Conservation (phyloP, 768 basidiomycete genomes). For the Russula sp. region DNA sequence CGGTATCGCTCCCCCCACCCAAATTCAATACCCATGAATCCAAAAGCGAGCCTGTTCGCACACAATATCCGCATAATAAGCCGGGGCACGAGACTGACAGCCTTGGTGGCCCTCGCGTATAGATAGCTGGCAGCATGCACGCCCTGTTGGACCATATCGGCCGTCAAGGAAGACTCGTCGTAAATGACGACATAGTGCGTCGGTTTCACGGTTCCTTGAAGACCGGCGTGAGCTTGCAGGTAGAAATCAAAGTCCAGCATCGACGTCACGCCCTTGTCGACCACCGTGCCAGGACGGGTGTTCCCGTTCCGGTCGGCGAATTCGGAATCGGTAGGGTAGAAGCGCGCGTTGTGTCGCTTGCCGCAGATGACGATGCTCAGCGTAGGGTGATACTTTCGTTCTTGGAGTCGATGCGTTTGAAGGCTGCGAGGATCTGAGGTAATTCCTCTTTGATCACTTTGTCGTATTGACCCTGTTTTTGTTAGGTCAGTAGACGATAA, state of each 20-base stretch:
- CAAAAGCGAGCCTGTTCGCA: constrained; percentile 79
- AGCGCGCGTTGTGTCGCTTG: constrained; percentile 63
- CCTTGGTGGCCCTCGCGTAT: constrained; percentile 80
- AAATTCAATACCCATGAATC: constrained; percentile 63
- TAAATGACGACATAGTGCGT: constrained; percentile 81
- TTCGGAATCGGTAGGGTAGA: constrained; percentile 52
- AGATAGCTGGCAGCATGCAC: constrained; percentile 68
- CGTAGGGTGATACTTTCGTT: constrained; percentile 50
- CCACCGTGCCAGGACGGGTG: constrained; percentile 74
- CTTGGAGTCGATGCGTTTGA: constrained; percentile 48
- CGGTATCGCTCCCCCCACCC: constrained; percentile 38
- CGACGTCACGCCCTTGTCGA: constrained; percentile 72
- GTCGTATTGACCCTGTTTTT: constrained; percentile 67
- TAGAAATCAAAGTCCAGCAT: constrained; percentile 38
- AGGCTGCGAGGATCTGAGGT: constrained; percentile 58
- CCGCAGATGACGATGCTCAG: constrained; percentile 79
- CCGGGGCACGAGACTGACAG: constrained; percentile 79
- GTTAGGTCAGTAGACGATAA: not conserved
- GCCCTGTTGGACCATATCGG: constrained; percentile 72
- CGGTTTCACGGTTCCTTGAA: constrained; percentile 66
- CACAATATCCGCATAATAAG: constrained; percentile 79
- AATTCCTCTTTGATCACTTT: constrained; percentile 59
- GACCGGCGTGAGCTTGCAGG: constrained; percentile 63
- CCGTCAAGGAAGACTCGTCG: constrained; percentile 66
- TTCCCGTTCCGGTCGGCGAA: constrained; percentile 67